Evolutionary conservation across 768 basidiomycete species (phyloP).

Genomic region (Hydnum rufescens): DNA sequence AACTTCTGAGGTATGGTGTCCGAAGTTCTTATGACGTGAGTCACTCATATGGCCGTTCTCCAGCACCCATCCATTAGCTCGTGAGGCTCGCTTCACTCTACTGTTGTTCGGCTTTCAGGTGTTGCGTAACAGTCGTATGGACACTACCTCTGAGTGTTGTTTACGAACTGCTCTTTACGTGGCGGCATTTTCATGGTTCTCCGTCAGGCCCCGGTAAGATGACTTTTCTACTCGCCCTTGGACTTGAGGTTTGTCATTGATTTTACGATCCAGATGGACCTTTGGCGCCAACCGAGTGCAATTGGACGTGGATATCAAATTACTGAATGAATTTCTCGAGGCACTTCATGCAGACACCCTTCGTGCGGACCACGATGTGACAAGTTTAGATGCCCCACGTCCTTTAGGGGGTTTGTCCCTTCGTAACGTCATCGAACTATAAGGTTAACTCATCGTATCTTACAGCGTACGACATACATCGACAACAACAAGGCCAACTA

Average conservation of each 20-base stretch:
- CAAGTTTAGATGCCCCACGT: slow-evolving; percentile 15
- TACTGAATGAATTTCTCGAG: slow-evolving; percentile 65
- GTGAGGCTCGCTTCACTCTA: slow-evolving; percentile 79
- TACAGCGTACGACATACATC: slow-evolving; percentile 35
- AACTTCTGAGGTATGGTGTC: slow-evolving; percentile 45
- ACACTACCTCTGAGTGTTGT: slow-evolving; percentile 56
- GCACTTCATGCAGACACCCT: slow-evolving; percentile 58
- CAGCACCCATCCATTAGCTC: slow-evolving; percentile 81
- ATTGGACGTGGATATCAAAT: slow-evolving; percentile 70
- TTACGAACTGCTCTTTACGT: slow-evolving; percentile 59
- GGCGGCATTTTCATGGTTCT: slow-evolving; percentile 81
- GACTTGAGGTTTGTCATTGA: not conserved
- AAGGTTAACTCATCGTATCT: slow-evolving; percentile 13
- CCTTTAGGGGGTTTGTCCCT: not conserved
- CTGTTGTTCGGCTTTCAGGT: slow-evolving; percentile 86
- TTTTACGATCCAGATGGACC: slow-evolving; percentile 51
- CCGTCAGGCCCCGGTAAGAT: slow-evolving; percentile 75
- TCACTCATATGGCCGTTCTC: not conserved
- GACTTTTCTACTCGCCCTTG: not conserved
- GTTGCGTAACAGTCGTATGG: slow-evolving; percentile 70
- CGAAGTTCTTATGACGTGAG: not conserved
- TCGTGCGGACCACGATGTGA: slow-evolving; percentile 24
- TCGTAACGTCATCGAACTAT: not conserved
- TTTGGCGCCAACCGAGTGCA: slow-evolving; percentile 89
- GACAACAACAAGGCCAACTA: slow-evolving; percentile 37